Conservation (phyloP, 2,329 filamentous ascomycete species). For the Nannizzia gypsea region DNA sequence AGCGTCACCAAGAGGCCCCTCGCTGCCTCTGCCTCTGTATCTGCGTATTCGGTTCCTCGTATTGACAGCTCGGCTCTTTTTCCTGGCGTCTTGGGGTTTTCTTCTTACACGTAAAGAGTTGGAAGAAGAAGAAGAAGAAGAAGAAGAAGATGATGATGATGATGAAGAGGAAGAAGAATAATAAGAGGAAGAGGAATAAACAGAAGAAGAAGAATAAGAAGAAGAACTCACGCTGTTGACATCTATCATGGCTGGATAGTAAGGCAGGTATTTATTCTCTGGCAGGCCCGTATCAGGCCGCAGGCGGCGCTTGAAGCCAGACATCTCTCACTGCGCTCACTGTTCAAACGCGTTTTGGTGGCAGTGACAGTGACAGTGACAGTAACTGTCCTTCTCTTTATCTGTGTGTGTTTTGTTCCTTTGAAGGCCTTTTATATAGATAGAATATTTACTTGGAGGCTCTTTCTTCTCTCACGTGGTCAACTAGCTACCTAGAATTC, state of each 20-base stretch:
- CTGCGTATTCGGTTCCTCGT: not conserved
- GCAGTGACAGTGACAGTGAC: too few relatives aligned
- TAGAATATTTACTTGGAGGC: not conserved
- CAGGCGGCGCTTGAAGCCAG: constrained; percentile 1
- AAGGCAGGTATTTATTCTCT: not conserved
- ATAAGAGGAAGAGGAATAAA: too few relatives aligned
- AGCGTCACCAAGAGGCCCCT: not conserved
- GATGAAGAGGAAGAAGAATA: too few relatives aligned
- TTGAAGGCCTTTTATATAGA: not conserved
- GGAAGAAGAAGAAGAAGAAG: not conserved
- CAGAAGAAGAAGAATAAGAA: too few relatives aligned
- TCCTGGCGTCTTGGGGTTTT: not conserved
- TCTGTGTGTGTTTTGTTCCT: too few relatives aligned
- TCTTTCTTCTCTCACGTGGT: not conserved
- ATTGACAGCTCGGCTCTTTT: not conserved
- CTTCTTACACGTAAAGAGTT: not conserved
- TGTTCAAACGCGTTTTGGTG: too few relatives aligned
- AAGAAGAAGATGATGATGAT: not conserved
- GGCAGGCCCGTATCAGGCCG: not conserved
- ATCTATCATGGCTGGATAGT: not conserved
- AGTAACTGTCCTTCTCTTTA: too few relatives aligned
- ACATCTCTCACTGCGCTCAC: not conserved
- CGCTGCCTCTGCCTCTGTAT: not conserved
- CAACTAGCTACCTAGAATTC: too few relatives aligned
- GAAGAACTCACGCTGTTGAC: not conserved